A percentile compares a stretch with the other conserved stretches of the same genome.
Conservation (phyloP, 2,329 filamentous ascomycete genomes). For the Exophiala phaeomuriformis region DNA sequence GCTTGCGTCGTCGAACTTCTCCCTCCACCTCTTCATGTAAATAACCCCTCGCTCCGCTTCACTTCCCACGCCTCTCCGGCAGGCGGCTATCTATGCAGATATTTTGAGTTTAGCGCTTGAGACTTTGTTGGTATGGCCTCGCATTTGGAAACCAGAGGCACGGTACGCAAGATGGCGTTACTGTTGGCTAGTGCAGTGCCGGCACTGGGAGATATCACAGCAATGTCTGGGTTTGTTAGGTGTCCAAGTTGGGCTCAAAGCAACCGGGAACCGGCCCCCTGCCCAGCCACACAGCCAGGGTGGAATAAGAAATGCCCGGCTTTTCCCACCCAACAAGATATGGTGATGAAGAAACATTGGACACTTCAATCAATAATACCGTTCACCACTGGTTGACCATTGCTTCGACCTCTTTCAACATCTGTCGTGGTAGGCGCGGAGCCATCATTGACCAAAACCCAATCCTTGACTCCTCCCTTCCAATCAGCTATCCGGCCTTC, state of each 20-base stretch:
- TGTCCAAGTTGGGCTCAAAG: too few species aligned
- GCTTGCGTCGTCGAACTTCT: background rate
- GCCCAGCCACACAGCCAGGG: too few species aligned
- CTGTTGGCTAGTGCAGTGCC: constrained; percentile 4
- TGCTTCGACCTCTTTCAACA: constrained; percentile 15
- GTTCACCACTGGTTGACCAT: constrained; percentile 17
- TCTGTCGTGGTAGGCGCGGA: constrained; percentile 10
- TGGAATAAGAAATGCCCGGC: too few species aligned
- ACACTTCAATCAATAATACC: constrained; percentile 17
- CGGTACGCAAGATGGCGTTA: constrained; percentile 11
- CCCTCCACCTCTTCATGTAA: constrained; percentile 2
- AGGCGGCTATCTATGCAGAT: background rate
- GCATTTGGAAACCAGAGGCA: constrained; percentile 4
- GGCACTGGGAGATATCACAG: constrained; percentile 4
- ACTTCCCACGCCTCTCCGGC: background rate
- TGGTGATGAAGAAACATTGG: background rate
- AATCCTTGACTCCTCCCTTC: constrained; percentile 91
- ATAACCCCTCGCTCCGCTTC: constrained; percentile 6
- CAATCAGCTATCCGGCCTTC: constrained; percentile 87
- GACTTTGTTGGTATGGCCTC: constrained; percentile 5
- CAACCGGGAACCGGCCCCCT: too few species aligned
- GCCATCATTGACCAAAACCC: constrained; percentile 40
- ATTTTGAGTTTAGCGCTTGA: constrained; percentile 9
- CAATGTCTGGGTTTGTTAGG: background rate
- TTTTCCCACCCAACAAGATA: background rate